Evolutionary conservation across 495 filamentous ascomycete genomes (phyloP).

Genomic region (Xylaria flabelliformis): DNA sequence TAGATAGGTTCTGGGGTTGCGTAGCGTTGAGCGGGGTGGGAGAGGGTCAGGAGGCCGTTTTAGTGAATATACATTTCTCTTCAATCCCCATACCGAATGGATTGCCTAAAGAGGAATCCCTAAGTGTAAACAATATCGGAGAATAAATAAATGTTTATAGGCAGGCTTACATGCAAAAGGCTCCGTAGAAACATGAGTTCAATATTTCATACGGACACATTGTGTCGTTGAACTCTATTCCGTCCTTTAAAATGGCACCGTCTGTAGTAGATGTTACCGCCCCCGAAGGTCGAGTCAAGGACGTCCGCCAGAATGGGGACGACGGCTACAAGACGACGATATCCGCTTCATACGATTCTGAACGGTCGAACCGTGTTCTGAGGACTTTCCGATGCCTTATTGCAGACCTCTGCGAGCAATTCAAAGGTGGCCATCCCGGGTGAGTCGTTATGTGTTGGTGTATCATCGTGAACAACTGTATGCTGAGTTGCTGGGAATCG

Average conservation of each 20-base stretch:
- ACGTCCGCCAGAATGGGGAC: not conserved
- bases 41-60: conserved; percentile 3
- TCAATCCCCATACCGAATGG: not conserved
- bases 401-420: conserved; percentile 66
- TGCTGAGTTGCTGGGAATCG: not conserved
- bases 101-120: not conserved
- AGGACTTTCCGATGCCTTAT: conserved; percentile 61
- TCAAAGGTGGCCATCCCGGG: conserved; percentile 64
- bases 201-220: not conserved
- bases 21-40: not conserved
- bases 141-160: not conserved
- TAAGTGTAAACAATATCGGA: not conserved
- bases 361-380: conserved; percentile 49
- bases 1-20: not conserved
- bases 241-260: not conserved
- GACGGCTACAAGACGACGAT: not conserved
- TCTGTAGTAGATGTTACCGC: not conserved
- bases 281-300: not conserved
- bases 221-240: not conserved
- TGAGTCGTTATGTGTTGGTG: conserved; percentile 35
- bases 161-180: not conserved
- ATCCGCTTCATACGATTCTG: not conserved
- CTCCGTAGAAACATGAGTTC: not conserved
- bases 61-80: not conserved
- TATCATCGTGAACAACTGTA: conserved; percentile 11